A percentile compares a stretch with the other conserved stretches of the same genome.
Conservation (phyloP, 1,284 basidiomycete genomes). For the Tilletia horrida region DNA sequence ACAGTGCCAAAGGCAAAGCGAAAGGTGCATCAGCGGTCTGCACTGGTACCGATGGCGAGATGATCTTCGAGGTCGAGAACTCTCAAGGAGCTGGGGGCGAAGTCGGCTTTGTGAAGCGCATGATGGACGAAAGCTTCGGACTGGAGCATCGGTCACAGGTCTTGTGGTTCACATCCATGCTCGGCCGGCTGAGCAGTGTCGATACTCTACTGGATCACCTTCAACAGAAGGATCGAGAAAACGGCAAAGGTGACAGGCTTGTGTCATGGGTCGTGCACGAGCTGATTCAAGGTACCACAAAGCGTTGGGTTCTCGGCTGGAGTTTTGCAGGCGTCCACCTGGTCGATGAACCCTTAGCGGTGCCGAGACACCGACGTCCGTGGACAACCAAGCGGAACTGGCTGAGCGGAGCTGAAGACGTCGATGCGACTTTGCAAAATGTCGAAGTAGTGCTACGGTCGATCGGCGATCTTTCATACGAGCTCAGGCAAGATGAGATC, state of each 20-base stretch:
- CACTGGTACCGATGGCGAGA: constrained; percentile 77
- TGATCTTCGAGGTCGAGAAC: constrained; percentile 64
- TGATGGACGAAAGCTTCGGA: constrained; percentile 74
- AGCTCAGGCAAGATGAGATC: too few relatives aligned
- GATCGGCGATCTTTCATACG: too few relatives aligned
- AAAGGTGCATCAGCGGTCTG: constrained; percentile 57
- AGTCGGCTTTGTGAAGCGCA: constrained; percentile 78
- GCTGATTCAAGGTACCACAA: constrained; percentile 77
- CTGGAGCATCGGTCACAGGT: constrained; percentile 24
- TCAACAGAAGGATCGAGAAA: constrained; percentile 56
- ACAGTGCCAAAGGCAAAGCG: constrained; percentile 25
- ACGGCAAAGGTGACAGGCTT: constrained; percentile 62
- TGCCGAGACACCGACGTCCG: background rate
- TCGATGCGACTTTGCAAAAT: background rate
- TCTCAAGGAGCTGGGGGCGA: background rate
- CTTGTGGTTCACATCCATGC: constrained; percentile 81
- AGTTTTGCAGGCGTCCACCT: constrained; percentile 66
- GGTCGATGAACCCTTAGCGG: constrained; percentile 37
- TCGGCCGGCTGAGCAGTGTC: constrained; percentile 79
- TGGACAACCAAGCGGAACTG: background rate
- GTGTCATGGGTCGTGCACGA: constrained; percentile 69
- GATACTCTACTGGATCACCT: constrained; percentile 64
- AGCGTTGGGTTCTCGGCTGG: constrained; percentile 86
- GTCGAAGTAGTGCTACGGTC: constrained; percentile 15
- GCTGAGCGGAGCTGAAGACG: background rate